Percentiles rank a stretch among this genome's conserved stretches.
These are phyloP conservation scores for Chalaropsis ovoidea DNA, from an alignment of 2,329 filamentous ascomycete genomes.

Conservation along the genomic window DNA sequence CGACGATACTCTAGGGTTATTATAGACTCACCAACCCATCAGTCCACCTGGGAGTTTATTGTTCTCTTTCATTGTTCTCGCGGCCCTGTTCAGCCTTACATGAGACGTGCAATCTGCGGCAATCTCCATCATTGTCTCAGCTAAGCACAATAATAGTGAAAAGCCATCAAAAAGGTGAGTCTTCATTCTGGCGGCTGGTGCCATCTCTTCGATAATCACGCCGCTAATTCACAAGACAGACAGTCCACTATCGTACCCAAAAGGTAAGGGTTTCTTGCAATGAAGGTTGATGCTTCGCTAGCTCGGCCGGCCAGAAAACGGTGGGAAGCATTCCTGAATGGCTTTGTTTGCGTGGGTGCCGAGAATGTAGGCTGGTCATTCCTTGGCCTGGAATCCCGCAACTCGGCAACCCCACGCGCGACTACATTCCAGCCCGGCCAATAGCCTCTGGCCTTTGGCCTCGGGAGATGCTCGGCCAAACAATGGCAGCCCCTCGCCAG, in stretches of 20 bases:
- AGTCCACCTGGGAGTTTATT: background rate
- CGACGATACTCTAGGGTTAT: background rate
- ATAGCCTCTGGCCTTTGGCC: background rate
- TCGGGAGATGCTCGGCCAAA: background rate
- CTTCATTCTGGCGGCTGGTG: background rate
- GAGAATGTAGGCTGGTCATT: conserved; percentile 7
- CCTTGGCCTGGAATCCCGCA: conserved; percentile 13
- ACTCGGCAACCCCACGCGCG: conserved; percentile 13
- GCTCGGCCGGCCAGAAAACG: background rate
- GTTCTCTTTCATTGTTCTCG: background rate
- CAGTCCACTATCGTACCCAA: background rate
- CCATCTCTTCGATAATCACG: background rate
- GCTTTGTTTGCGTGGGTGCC: background rate
- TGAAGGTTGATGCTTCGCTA: background rate
- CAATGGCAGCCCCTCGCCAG: background rate
- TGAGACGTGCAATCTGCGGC: background rate
- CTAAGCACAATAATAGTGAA: background rate
- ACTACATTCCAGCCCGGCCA: conserved; percentile 6
- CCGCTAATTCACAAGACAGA: background rate
- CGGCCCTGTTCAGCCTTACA: background rate
- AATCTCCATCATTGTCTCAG: background rate
- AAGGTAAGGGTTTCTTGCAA: background rate
- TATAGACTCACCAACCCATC: background rate
- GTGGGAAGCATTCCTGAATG: background rate
- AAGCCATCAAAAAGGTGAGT: background rate